These are phyloP conservation scores for Fusarium sp. DNA, from an alignment of 2,329 filamentous ascomycete genomes.

Conservation along the genomic window DNA sequence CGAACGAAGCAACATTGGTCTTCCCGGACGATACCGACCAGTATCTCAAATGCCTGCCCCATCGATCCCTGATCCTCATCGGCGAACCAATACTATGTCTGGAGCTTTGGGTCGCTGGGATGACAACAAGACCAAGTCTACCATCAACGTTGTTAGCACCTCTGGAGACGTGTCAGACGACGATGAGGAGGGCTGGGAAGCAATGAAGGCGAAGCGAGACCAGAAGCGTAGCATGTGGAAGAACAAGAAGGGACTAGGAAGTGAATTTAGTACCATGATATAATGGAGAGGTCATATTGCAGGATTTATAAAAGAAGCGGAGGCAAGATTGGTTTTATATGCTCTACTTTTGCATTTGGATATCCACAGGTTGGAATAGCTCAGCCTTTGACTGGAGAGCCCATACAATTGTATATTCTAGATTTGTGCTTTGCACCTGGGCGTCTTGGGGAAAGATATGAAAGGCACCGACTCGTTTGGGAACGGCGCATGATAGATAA, in stretches of 20 bases:
- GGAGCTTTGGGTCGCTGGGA: constrained; percentile 48
- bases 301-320: constrained; percentile 39
- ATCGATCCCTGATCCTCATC: constrained; percentile 46
- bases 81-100: constrained; percentile 51
- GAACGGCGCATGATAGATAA: constrained; percentile 48
- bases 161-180: constrained; percentile 60
- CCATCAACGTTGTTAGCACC: constrained; percentile 54
- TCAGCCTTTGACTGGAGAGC: constrained; percentile 28
- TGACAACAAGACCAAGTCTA: constrained; percentile 49
- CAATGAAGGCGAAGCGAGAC: constrained; percentile 75
- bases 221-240: constrained; percentile 75
- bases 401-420: constrained; percentile 47
- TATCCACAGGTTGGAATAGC: constrained; percentile 41
- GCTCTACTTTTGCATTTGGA: constrained; percentile 44
- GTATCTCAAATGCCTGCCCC: constrained; percentile 72
- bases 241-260: constrained; percentile 66
- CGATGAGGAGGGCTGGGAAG: constrained; percentile 75
- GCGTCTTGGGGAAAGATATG: constrained; percentile 46
- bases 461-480: constrained; percentile 41
- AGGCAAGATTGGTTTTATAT: constrained; percentile 45
- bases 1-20: constrained; percentile 91
- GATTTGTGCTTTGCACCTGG: constrained; percentile 44
- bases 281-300: constrained; percentile 39
- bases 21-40: constrained; percentile 89
- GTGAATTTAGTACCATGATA: constrained; percentile 62